Evolutionary conservation across 2,329 filamentous ascomycete species (phyloP), one percentile per base, ranked within the genome.

Genomic region (Ophiostoma sp.): DNA sequence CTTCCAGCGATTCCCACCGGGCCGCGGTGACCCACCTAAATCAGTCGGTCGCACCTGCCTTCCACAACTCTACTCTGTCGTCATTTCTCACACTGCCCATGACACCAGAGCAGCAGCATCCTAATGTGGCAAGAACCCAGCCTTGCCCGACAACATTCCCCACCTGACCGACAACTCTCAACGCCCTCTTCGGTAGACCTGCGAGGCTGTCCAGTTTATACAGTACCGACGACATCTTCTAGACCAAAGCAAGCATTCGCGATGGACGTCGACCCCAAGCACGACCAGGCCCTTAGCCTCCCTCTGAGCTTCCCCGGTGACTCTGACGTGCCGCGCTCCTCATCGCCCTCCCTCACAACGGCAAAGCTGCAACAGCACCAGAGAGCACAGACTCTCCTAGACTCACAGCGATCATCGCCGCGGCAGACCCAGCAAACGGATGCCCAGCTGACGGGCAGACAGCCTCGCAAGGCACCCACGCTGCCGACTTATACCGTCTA

Each of bases 401-500:
- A 60, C 17, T 44, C 23, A 13, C 54, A 68, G 13, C 52, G 23
- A 23, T 23, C 35, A 11, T 10, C 69, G 35, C 39, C 69, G 60
- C 54, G 65, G 35, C 69, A 57, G 27, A 36, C 62, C 17, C 60
- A 44, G 15, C 69, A 48, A 67, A 67, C 67, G 20, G 68, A 67
- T n/a, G 3, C 44, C 11, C 52, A 69, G 17, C n/a, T 20, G 52
- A 4, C 57, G 8, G 35, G 8, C 39, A 39, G 57, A 11, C 17
- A 64, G 20, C 27, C 57, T 8, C 17, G 35, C 4, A 23, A 10
- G 39, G 6, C 57, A 6, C 41, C 67, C 3, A 6, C 33, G 5
- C 35, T 41, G 80, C 84, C 87, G 69, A 84, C 85, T 62, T 89
- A 87, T 78, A 96, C 92, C 17, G 89, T 96, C 72, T 92, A 96